phyloP scores from a whole-genome alignment of 139 green algal species.

The Monoraphidium neglectum region DNA sequence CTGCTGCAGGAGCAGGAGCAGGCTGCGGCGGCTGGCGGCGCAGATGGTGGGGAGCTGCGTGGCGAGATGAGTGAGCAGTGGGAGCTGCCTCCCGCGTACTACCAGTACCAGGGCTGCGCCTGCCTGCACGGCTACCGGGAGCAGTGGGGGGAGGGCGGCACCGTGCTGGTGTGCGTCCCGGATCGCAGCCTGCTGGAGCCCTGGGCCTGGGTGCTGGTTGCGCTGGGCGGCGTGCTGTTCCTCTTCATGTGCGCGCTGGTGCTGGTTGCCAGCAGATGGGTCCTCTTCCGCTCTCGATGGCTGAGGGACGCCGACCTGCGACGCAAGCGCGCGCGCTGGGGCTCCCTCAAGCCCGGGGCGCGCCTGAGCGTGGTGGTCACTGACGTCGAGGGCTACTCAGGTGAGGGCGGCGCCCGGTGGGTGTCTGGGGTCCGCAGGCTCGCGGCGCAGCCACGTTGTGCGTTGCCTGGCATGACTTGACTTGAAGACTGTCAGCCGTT shows the following conservation, averaged over 20 bases:
- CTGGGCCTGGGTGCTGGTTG: neutral
- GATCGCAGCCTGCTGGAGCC: neutral
- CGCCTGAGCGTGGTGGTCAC: neutral
- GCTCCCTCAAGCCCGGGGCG: neutral
- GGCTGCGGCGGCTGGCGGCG: no score
- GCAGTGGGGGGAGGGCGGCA: no score
- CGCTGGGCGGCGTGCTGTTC: neutral
- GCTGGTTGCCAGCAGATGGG: neutral
- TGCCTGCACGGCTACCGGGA: neutral
- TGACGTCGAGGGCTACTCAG: conserved; percentile 8
- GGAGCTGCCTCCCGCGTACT: neutral
- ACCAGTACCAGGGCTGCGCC: neutral
- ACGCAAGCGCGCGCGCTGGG: neutral
- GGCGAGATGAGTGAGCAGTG: neutral
- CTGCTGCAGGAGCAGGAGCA: no score
- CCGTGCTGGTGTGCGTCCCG: neutral
- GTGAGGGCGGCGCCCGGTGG: no score
- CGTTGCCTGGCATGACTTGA: no score
- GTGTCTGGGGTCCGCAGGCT: no score
- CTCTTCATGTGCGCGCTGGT: no score
- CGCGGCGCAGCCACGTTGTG: no score
- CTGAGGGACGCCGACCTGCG: no score
- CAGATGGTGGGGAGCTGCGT: no score
- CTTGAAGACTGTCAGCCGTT: no score
- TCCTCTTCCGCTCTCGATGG: neutral